Percentiles rank a stretch among this genome's conserved stretches.
phyloP scores from a whole-genome alignment of 345 rosid species.

The Pelargonium nanum region DNA sequence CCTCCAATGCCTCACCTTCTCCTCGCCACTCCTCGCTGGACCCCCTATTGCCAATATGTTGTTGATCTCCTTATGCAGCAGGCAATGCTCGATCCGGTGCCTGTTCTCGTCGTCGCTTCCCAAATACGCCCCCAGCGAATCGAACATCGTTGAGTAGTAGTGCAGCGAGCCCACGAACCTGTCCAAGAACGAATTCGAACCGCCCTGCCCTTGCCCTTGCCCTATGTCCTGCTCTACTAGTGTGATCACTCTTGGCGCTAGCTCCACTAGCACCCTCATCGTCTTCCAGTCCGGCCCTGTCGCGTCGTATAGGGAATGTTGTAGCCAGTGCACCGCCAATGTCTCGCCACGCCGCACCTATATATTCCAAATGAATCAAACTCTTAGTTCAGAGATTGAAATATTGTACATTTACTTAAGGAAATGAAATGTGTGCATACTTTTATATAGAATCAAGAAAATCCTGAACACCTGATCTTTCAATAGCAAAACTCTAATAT shows the following conservation, averaged over 20 bases:
- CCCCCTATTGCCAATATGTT: conserved; percentile 62
- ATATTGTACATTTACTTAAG: too few species aligned
- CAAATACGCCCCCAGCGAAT: conserved; percentile 44
- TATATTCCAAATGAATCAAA: conserved; percentile 3
- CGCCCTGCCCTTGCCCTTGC: conserved; percentile 15
- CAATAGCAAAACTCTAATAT: too few species aligned
- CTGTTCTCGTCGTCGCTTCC: conserved; percentile 30
- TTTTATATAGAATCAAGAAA: too few species aligned
- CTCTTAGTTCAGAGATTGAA: too few species aligned
- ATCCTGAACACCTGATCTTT: too few species aligned
- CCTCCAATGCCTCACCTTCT: conserved; percentile 47
- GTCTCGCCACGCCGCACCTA: conserved; percentile 34
- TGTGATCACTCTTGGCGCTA: conserved; percentile 39
- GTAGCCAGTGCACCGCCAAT: conserved; percentile 59
- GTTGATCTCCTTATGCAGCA: conserved; percentile 43
- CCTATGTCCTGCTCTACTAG: conserved; percentile 53
- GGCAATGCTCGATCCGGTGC: conserved; percentile 39
- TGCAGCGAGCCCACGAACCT: conserved; percentile 58
- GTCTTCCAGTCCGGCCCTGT: conserved; percentile 52
- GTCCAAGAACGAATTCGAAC: conserved; percentile 40
- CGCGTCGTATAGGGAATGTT: conserved; percentile 52
- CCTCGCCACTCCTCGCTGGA: conserved; percentile 59
- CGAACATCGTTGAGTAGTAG: conserved; percentile 51
- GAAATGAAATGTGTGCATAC: too few species aligned
- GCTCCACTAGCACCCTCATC: conserved; percentile 33